A percentile compares a stretch with the other conserved stretches of the same genome.
These are phyloP conservation scores for Xerocomus potaroensis DNA, from an alignment of 768 basidiomycete genomes.

Conservation along the genomic window DNA sequence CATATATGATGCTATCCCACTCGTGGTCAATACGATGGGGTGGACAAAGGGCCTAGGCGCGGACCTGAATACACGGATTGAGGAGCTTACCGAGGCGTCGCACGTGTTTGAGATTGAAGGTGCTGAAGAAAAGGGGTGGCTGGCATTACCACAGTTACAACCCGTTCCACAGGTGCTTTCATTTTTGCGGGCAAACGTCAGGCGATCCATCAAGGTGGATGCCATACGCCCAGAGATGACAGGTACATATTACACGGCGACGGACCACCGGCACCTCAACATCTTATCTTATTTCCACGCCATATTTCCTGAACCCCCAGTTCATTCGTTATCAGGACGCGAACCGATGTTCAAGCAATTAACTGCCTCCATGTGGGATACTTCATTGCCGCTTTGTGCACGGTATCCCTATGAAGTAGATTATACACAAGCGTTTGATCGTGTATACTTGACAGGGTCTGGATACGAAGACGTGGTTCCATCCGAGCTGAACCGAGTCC, in stretches of 20 bases:
- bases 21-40: slow-evolving; percentile 95
- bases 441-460: slow-evolving; percentile 63
- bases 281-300: slow-evolving; percentile 79
- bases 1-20: slow-evolving; percentile 61
- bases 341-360: slow-evolving; percentile 27
- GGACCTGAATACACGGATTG: slow-evolving; percentile 68
- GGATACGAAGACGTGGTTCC: slow-evolving; percentile 76
- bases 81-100: slow-evolving; percentile 57
- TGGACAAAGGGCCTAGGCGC: slow-evolving; percentile 94
- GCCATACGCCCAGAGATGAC: slow-evolving; percentile 38
- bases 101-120: slow-evolving; percentile 24
- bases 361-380: slow-evolving; percentile 58
- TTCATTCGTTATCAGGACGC: slow-evolving; percentile 12
- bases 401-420: slow-evolving; percentile 71
- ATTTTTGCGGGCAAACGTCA: neutral
- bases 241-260: slow-evolving; percentile 33
- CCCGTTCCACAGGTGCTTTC: slow-evolving; percentile 2
- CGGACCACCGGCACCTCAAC: slow-evolving; percentile 68
- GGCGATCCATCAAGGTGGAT: slow-evolving; percentile 29
- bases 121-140: slow-evolving; percentile 23
- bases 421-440: slow-evolving; percentile 51
- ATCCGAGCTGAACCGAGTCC: slow-evolving; percentile 61
- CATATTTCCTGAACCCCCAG: slow-evolving; percentile 31
- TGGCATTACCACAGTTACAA: slow-evolving; percentile 2
- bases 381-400: slow-evolving; percentile 61